Conservation (phyloP, 768 basidiomycete genomes). For the Dentipellis sp. region DNA sequence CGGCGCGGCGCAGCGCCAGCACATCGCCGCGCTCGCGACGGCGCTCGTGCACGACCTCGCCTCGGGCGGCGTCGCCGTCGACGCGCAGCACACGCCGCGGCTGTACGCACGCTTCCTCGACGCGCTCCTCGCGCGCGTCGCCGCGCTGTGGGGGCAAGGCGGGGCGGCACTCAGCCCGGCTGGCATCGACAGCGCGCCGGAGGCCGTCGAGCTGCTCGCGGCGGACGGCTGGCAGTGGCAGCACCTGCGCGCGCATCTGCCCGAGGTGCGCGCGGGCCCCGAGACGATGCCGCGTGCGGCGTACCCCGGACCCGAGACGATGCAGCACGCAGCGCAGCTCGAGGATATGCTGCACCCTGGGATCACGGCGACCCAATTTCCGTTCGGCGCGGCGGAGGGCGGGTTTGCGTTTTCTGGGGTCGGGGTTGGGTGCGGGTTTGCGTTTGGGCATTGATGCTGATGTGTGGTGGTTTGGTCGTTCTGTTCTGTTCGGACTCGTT, state of each 20-base stretch:
- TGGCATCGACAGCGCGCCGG: neutral
- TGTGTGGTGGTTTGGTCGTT: too few species aligned
- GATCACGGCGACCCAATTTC: too few species aligned
- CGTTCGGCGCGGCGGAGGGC: neutral
- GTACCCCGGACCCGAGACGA: too few species aligned
- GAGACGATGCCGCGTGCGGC: too few species aligned
- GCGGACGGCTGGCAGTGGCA: too few species aligned
- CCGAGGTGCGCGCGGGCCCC: neutral
- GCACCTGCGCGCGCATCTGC: neutral
- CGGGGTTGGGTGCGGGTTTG: neutral
- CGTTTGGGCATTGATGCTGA: neutral
- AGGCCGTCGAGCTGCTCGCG: neutral
- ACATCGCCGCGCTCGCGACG: neutral
- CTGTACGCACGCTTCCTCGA: conserved; percentile 11
- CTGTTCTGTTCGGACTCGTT: neutral
- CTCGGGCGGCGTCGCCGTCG: conserved; percentile 1
- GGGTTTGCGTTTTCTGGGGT: neutral
- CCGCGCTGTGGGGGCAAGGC: neutral
- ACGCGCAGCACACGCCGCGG: conserved; percentile 6
- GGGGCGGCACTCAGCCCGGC: neutral
- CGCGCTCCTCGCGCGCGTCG: conserved; percentile 1
- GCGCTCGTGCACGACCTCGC: neutral
- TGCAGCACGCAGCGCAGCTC: too few species aligned
- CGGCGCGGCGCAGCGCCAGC: conserved; percentile 1
- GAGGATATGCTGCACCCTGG: too few species aligned